Evolutionary conservation across 140 eudicot species (phyloP).

Genomic region (Flaveria floridana): DNA sequence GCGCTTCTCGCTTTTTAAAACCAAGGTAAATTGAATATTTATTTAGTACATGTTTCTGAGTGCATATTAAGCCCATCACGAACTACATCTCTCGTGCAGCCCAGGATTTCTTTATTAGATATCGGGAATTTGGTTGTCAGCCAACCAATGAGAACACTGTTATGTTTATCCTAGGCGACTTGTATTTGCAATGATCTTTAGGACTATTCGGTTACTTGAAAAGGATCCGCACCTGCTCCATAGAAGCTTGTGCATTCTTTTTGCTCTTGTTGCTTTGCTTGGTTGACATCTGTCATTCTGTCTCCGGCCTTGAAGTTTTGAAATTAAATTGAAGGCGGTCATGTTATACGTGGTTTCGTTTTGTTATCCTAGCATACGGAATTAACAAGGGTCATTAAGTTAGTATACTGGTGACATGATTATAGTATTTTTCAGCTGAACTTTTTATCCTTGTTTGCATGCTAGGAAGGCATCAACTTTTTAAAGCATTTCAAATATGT

Average conservation of each 20-base stretch:
- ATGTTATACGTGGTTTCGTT: background rate
- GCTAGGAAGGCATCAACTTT: background rate
- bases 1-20: no score
- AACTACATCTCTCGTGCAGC: background rate
- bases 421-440: background rate
- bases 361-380: background rate
- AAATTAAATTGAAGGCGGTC: background rate
- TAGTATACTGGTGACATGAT: background rate
- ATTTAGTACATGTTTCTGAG: constrained; percentile 14
- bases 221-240: constrained; percentile 3
- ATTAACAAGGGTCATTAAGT: background rate
- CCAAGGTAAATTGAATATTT: background rate
- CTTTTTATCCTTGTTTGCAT: background rate
- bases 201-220: constrained; percentile 3
- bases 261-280: constrained; percentile 3
- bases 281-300: background rate
- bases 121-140: background rate
- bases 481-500: background rate
- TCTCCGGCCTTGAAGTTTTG: background rate
- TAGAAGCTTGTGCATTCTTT: background rate
- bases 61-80: background rate
- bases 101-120: background rate
- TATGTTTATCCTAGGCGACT: background rate
- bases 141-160: background rate
- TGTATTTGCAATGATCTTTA: constrained; percentile 13